These are phyloP conservation scores for Fusarium poae DNA, from an alignment of 2,329 filamentous ascomycete genomes.

Conservation along the genomic window DNA sequence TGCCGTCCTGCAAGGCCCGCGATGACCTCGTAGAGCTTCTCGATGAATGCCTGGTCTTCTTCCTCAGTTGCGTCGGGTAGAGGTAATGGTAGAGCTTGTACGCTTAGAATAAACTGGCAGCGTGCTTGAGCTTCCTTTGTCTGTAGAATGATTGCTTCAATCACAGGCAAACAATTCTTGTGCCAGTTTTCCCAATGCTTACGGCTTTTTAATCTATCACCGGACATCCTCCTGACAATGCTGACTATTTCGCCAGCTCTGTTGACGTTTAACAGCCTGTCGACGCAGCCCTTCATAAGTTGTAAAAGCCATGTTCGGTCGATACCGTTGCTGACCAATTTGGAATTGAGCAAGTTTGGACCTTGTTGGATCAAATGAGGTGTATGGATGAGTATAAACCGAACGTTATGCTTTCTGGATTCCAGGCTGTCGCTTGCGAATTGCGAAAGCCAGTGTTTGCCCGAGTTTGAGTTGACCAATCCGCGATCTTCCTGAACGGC, in stretches of 20 bases:
- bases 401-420: not conserved
- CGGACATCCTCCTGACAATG: slow-evolving; percentile 9
- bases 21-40: slow-evolving; percentile 31
- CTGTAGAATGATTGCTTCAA: slow-evolving; percentile 32
- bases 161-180: slow-evolving; percentile 42
- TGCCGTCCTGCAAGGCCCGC: slow-evolving; percentile 22
- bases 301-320: slow-evolving; percentile 5
- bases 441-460: slow-evolving; percentile 51
- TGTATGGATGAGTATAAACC: slow-evolving; percentile 8
- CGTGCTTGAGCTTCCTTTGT: slow-evolving; percentile 25
- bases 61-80: not conserved
- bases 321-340: slow-evolving; percentile 17
- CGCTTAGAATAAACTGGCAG: slow-evolving; percentile 29
- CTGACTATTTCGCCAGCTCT: not conserved
- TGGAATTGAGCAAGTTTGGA: slow-evolving; percentile 1
- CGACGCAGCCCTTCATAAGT: slow-evolving; percentile 9
- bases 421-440: slow-evolving; percentile 24
- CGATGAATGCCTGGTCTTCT: slow-evolving; percentile 18
- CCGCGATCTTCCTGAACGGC: slow-evolving; percentile 42
- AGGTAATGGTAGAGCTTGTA: slow-evolving; percentile 36
- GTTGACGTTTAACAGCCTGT: slow-evolving; percentile 15
- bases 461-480: slow-evolving; percentile 48
- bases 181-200: slow-evolving; percentile 35
- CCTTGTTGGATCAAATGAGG: slow-evolving; percentile 17
- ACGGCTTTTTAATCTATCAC: not conserved